Evolutionary conservation across 2,329 filamentous ascomycete genomes (phyloP).

Genomic region (Talaromyces sp.): DNA sequence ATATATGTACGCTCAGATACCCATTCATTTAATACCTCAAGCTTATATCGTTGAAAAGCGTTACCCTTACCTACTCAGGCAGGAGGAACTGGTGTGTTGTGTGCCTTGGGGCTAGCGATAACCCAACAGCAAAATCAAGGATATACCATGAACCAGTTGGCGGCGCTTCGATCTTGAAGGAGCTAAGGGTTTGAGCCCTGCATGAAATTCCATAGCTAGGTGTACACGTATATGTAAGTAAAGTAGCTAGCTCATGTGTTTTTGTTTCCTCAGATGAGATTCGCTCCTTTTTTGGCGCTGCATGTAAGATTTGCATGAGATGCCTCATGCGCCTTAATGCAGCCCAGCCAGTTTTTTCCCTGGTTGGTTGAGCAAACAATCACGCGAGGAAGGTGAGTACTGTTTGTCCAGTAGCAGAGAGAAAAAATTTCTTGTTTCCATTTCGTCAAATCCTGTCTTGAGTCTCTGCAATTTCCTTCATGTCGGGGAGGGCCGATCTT

Average conservation of each 20-base stretch:
- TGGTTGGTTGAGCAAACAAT: not conserved
- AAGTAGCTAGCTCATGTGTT: not conserved
- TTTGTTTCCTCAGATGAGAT: not conserved
- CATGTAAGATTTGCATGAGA: conserved; percentile 14
- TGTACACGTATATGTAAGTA: conserved; percentile 3
- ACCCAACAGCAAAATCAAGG: not conserved
- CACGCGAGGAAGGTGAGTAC: not conserved
- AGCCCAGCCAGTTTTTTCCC: not conserved
- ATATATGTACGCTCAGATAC: not conserved
- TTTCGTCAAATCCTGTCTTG: not conserved
- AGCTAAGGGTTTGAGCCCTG: not conserved
- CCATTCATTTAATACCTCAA: not conserved
- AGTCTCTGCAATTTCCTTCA: not conserved
- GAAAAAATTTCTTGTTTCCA: not conserved
- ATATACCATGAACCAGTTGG: not conserved
- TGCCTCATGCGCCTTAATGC: conserved; percentile 8
- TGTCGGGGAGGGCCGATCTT: not conserved
- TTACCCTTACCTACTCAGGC: conserved; percentile 6
- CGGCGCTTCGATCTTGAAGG: not conserved
- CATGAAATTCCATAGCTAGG: not conserved
- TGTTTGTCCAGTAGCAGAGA: not conserved
- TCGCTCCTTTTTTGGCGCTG: not conserved
- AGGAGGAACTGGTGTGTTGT: not conserved
- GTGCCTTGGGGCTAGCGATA: not conserved
- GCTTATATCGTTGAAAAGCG: not conserved